Percentiles rank a stretch among this genome's conserved stretches.
These are phyloP conservation scores for Chamaenerion angustifolium DNA, from an alignment of 345 rosid genomes.

Conservation along the genomic window DNA sequence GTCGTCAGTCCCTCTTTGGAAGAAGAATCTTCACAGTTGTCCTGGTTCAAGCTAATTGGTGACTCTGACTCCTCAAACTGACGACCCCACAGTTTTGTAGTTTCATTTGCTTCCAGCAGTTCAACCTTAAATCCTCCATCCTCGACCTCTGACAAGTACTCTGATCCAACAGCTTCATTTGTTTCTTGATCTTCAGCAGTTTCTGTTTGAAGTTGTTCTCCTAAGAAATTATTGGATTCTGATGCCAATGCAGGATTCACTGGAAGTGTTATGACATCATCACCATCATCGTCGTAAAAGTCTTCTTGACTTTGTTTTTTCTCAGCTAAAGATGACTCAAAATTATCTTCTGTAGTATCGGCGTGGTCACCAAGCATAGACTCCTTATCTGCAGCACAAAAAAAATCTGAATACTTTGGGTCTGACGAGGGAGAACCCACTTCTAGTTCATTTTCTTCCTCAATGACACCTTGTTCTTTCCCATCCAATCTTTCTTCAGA, in stretches of 20 bases:
- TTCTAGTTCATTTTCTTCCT: background rate
- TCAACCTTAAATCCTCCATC: conserved; percentile 1
- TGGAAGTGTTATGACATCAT: background rate
- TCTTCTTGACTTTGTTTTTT: conserved; percentile 1
- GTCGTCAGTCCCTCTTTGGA: background rate
- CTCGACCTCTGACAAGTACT: background rate
- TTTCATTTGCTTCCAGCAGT: conserved; percentile 1
- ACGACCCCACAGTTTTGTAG: background rate
- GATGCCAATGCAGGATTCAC: conserved; percentile 10
- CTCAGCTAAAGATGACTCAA: background rate
- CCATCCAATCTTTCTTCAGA: background rate
- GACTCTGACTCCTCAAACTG: background rate
- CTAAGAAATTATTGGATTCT: conserved; percentile 11
- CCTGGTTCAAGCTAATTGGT: background rate
- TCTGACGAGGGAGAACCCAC: background rate
- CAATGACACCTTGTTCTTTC: background rate
- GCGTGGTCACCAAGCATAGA: background rate
- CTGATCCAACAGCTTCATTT: conserved; percentile 3
- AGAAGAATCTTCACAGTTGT: conserved; percentile 1
- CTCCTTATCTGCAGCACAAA: conserved; percentile 2
- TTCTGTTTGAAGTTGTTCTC: conserved; percentile 10
- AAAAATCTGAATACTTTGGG: background rate
- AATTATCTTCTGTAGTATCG: background rate
- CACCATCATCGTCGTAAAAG: background rate
- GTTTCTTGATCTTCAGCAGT: conserved; percentile 12